Base-by-base conservation (phyloP, 2,329 filamentous ascomycete genomes). In the Coniosporium tulheliwenetii region DNA sequence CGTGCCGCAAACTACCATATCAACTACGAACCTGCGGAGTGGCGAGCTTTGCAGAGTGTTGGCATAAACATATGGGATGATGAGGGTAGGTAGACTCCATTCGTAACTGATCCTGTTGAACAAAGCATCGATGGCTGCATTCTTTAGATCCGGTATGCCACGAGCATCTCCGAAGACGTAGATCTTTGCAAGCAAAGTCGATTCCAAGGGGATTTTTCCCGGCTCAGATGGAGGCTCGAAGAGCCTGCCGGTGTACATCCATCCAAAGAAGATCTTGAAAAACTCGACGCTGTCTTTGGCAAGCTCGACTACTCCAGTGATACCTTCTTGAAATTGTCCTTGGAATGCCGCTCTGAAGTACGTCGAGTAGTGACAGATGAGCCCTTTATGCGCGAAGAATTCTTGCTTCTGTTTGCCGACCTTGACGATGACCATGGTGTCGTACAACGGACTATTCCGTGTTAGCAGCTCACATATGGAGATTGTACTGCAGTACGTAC, bases 291-390 rank as follows among this genome's bases (percentile, higher is more conserved):
- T 8, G 8, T 35, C 32, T 4, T 35, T 15, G 8, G 3, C 12
- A 3, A 35, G 32, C 12, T 35, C 32, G 32, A 35, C 14, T 5
- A 8, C 32, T 35, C 32, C 32, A 15, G 32, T 8, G 3, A 8
- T n/a, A 16, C 40, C 43, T 39, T 52, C 50, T 37, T 41, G 47
- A 42, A 50, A 50, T 3, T 36, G 30, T 8, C 47, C 43, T 32
- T 46, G 47, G 10, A 54, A 36, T 3, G 47, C 45, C n/a, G 45
- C 48, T 2, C 50, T 26, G 37, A 55, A 53, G 42, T 46, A 52
- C 5, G 38, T 33, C 1, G 50, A 52, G 16, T 48, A 43, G 4
- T 44, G 40, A 26, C 44, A 45, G 16, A 56, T 43, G 5, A 54
- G 41, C 5, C 43, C 37, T 15, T 51, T 51, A 32, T 53, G 52